Base-by-base conservation (phyloP, 2,329 filamentous ascomycete species). In the Xylaria hypoxylon region DNA sequence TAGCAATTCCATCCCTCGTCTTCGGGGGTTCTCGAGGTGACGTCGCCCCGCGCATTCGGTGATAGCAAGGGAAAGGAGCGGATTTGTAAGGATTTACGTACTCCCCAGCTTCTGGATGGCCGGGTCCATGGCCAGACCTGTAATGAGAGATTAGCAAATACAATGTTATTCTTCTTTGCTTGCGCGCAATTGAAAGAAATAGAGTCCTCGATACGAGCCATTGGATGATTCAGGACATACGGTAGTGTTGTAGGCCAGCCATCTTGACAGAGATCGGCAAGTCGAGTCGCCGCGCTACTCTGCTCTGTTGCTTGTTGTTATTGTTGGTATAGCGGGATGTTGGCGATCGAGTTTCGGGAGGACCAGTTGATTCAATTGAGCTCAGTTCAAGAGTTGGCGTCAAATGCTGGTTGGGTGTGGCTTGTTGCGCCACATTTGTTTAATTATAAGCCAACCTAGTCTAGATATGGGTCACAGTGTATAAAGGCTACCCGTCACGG, bases 51-150 rank as follows among this genome's bases (percentile, higher is more conserved):
- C 11, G 5, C 28, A 19, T 35, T 28, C 11, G 6, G 26, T 3
- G 28, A 15, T 22, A 6, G n/a, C 8, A 17, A 13, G 6, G 15
- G 10, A 4, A 10, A 6, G 31, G 35, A 24, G 6, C 10, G 50
- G 47, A 31, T 1, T 38, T 40, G 2, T 17, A 50, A 31, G 33
- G 33, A 42, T 28, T 55, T 56, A 80, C 82, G 67, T 82, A 84
- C 83, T 78, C 67, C 75, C 78, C 72, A 84, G 74, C 77, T 81
- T 81, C 76, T 81, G 76, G 72, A 84, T 75, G 72, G 81, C 80
- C 77, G 82, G 83, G 78, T 84, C 83, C 79, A 82, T 67, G 72
- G 78, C 75, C 77, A 84, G 71, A 75, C 81, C 82, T 84, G 74
- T 62, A 53, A 68, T 26, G 35, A 65, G 50, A 60, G 28, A 51